phyloP scores from a whole-genome alignment of 306 rosid species.

The Oemleria cerasiformis region DNA sequence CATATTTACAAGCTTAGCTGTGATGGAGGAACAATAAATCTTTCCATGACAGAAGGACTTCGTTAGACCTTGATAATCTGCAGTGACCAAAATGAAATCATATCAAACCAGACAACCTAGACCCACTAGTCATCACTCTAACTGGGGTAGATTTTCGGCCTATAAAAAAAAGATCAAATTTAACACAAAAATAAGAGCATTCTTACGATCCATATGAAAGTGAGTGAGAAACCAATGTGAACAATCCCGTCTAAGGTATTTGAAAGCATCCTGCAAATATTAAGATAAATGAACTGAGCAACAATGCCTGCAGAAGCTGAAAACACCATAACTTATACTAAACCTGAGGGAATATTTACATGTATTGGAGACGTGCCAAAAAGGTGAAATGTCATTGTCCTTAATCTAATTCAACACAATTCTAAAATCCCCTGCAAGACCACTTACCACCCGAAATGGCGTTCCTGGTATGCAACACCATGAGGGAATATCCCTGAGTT shows the following conservation, averaged over 20 bases:
- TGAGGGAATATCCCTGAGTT: conserved; percentile 58
- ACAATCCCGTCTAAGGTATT: conserved; percentile 85
- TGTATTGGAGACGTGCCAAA: neutral
- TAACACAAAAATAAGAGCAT: neutral
- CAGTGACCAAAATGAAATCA: conserved; percentile 14
- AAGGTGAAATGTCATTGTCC: neutral
- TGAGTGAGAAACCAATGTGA: conserved; percentile 95
- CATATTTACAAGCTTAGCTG: conserved; percentile 84
- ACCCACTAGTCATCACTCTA: conserved; percentile 10
- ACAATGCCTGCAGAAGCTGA: neutral
- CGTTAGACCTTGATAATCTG: conserved; percentile 98
- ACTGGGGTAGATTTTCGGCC: neutral
- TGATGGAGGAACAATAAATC: conserved; percentile 80
- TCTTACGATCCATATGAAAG: conserved; percentile 98
- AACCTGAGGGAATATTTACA: neutral
- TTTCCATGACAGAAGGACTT: conserved; percentile 86
- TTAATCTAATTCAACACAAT: neutral
- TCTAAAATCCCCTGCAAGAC: conserved; percentile 19
- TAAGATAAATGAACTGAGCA: conserved; percentile 27
- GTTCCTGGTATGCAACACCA: conserved; percentile 94
- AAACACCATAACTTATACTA: conserved; percentile 7
- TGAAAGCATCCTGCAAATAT: conserved; percentile 85
- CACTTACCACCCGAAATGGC: conserved; percentile 82
- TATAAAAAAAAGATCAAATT: conserved; percentile 8
- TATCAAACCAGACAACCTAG: conserved; percentile 22